Base-by-base conservation (phyloP, 2,329 filamentous ascomycete genomes). In the Cladosporium sp. region DNA sequence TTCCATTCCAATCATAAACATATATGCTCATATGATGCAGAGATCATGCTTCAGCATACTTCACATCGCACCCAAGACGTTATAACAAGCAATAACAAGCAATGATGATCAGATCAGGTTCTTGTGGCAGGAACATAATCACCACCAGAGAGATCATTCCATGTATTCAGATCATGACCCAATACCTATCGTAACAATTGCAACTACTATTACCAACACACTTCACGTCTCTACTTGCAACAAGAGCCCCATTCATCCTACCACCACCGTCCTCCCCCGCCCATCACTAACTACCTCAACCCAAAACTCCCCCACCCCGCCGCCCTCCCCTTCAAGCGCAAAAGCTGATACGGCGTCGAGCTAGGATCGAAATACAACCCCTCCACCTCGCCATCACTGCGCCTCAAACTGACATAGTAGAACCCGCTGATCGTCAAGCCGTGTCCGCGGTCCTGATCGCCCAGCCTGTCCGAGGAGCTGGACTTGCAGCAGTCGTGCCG, bases 281-380 rank as follows among this genome's bases (percentile, higher is more conserved):
- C 26, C 18, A 32, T 24, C n/a, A 28, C 32, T 24, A 24, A 21
- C 32, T 36, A 79, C 68, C 73, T 71, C 67, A 82, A 81, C 36
- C 71, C 75, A 78, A 79, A 80, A 41, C 74, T 76, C 8, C 67
- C 74, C 67, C 79, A 79, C 21, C 79, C 80, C 4, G 72, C 71
- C 4, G 70, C 70, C 52, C 71, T 69, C 41, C 78, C 79, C 64
- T 76, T 77, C 68, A 86, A 71, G 69, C 78, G 79, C 70, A 86
- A 71, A 70, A 80, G 80, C 76, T 86, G 84, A 74, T 84, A 85
- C 58, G 84, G 84, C 66, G 81, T 82, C 68, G 80, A 83, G 71
- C 80, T 78, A n/a, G 83, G 83, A 76, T 86, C 84, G 71, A 82
- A 85, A 72, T 86, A 86, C 68, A 85, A 74, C 0, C 84, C 84